Conservation (phyloP, 768 basidiomycete genomes). For the Leucogyrophana mollusca region DNA sequence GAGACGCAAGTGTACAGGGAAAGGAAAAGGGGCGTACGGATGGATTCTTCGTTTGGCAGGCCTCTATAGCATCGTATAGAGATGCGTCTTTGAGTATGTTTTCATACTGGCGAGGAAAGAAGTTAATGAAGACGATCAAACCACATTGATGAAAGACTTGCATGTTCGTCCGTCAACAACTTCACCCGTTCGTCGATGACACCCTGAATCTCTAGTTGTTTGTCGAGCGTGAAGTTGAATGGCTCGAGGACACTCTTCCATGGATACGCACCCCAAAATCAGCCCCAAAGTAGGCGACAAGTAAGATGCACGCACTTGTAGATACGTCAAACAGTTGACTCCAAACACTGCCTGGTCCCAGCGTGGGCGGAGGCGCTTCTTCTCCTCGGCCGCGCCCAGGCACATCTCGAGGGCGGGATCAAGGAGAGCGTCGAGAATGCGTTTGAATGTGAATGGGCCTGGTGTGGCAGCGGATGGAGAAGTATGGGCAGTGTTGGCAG, state of each 20-base stretch:
- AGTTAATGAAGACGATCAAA: neutral
- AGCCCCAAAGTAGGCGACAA: neutral
- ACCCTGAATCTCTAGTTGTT: slow-evolving; percentile 55
- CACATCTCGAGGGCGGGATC: slow-evolving; percentile 85
- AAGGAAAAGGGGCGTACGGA: slow-evolving; percentile 11
- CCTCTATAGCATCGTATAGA: slow-evolving; percentile 22
- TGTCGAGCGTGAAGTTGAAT: slow-evolving; percentile 64
- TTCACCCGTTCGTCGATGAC: slow-evolving; percentile 62
- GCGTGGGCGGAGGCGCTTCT: slow-evolving; percentile 46
- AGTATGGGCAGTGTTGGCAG: neutral
- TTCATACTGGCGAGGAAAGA: slow-evolving; percentile 9
- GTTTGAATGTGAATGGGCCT: slow-evolving; percentile 46
- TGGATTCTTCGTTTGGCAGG: slow-evolving; percentile 20
- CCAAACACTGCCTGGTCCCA: slow-evolving; percentile 88
- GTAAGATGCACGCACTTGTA: slow-evolving; percentile 54
- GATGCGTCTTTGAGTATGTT: slow-evolving; percentile 26
- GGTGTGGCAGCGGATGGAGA: slow-evolving; percentile 12
- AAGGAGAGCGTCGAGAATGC: slow-evolving; percentile 79
- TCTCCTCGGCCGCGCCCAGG: slow-evolving; percentile 62
- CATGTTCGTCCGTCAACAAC: slow-evolving; percentile 79
- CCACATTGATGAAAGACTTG: slow-evolving; percentile 42
- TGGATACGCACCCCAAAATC: slow-evolving; percentile 4
- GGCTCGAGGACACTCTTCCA: slow-evolving; percentile 61
- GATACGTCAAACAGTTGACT: slow-evolving; percentile 81
- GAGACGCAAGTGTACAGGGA: neutral